Percentiles rank a stretch among this genome's conserved stretches.
phyloP scores from a whole-genome alignment of 2,329 filamentous ascomycete genomes.

The Thelonectria discophora region DNA sequence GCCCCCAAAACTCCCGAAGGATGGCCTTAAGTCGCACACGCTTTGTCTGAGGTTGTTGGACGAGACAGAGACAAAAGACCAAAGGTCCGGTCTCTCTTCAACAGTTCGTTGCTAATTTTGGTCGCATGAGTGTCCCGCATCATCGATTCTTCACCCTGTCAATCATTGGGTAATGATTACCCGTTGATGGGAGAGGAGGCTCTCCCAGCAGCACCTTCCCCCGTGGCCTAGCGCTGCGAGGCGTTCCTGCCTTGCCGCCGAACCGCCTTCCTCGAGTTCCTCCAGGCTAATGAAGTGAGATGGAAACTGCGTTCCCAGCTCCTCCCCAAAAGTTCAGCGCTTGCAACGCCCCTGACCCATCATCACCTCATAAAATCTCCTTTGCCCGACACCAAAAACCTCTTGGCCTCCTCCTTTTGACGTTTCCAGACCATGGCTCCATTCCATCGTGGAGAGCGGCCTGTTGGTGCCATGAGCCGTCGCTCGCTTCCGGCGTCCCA shows the following conservation, averaged over 20 bases:
- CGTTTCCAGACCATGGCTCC: neutral
- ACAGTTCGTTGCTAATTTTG: neutral
- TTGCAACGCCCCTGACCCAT: neutral
- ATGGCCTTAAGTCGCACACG: neutral
- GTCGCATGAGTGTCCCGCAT: neutral
- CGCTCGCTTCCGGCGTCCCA: constrained; percentile 15
- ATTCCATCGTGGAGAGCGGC: neutral
- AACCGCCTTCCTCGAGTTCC: neutral
- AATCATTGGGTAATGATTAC: too few relatives aligned
- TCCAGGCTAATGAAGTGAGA: neutral
- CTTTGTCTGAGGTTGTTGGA: neutral
- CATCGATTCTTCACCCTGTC: neutral
- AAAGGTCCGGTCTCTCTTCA: too few relatives aligned
- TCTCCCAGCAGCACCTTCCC: neutral
- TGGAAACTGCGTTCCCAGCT: neutral
- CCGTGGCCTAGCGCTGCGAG: neutral
- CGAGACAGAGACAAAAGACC: neutral
- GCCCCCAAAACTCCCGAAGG: neutral
- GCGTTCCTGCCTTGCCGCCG: neutral
- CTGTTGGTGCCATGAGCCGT: constrained; percentile 8
- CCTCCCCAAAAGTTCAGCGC: neutral
- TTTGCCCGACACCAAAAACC: too few relatives aligned
- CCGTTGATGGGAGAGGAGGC: neutral
- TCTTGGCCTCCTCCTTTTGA: too few relatives aligned
- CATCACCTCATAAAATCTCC: neutral